A percentile compares a stretch with the other conserved stretches of the same genome.
Conservation (phyloP, 2,329 filamentous ascomycete genomes). For the Simplicillium aogashimaense region DNA sequence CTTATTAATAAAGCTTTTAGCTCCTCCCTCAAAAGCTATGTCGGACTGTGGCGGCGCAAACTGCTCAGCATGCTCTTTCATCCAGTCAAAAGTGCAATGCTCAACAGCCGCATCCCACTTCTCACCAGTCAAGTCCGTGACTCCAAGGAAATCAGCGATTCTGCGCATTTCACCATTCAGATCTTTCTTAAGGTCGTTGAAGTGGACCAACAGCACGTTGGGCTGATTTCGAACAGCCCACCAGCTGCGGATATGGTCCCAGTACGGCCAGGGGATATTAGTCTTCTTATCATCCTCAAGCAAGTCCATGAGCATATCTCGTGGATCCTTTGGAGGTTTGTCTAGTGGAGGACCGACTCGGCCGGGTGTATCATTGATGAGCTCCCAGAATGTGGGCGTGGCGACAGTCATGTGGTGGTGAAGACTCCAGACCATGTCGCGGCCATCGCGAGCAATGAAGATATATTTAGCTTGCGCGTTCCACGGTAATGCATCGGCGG, state of each 20-base stretch:
- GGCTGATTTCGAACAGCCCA: conserved; percentile 3
- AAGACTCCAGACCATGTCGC: conserved; percentile 6
- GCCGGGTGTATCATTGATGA: neutral
- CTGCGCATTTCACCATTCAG: conserved; percentile 3
- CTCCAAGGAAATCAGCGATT: conserved; percentile 5
- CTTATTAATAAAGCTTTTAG: conserved; percentile 7
- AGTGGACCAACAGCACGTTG: conserved; percentile 7
- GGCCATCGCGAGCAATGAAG: conserved; percentile 5
- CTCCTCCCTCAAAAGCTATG: conserved; percentile 1
- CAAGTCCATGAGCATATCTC: conserved; percentile 2
- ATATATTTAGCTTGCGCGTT: conserved; percentile 6
- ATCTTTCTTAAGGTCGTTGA: conserved; percentile 6
- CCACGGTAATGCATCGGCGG: conserved; percentile 3
- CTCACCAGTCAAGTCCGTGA: conserved; percentile 2
- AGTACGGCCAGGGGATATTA: conserved; percentile 3
- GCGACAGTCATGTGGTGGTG: conserved; percentile 5
- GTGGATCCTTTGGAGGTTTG: conserved; percentile 2
- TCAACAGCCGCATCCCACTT: conserved; percentile 3
- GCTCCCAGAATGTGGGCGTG: conserved; percentile 1
- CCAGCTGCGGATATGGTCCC: conserved; percentile 7
- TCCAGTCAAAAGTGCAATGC: conserved; percentile 7
- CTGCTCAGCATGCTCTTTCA: conserved; percentile 5
- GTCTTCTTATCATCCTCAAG: conserved; percentile 1
- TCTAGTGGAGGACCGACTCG: conserved; percentile 1
- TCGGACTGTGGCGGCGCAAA: conserved; percentile 1